A percentile compares a stretch with the other conserved stretches of the same genome.
Conservation (phyloP, 768 basidiomycete genomes). For the Boletus eberwhitei region DNA sequence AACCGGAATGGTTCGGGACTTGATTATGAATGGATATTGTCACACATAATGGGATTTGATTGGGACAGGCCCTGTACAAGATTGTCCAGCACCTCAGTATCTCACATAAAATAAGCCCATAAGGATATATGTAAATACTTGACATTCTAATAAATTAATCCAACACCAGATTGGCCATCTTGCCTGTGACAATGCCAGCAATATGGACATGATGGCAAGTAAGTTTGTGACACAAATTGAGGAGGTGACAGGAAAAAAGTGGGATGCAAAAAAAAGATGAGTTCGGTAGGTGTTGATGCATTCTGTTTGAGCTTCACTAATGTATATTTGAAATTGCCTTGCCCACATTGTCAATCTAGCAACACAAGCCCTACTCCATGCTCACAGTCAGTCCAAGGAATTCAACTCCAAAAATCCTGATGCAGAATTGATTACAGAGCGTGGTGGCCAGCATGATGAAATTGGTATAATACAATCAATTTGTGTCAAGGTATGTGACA, state of each 20-base stretch:
- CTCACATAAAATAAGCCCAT: constrained; percentile 26
- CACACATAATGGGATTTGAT: constrained; percentile 35
- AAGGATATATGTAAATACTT: no score
- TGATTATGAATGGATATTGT: no score
- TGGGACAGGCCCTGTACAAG: constrained; percentile 39
- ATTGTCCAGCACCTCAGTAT: constrained; percentile 28
- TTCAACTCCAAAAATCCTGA: neutral
- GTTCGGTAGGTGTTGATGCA: neutral
- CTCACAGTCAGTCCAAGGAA: neutral
- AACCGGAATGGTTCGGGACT: no score
- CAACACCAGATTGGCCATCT: no score
- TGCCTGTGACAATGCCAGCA: no score
- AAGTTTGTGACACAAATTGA: constrained; percentile 21
- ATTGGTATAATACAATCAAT: neutral
- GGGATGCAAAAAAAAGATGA: neutral
- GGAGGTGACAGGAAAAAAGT: neutral
- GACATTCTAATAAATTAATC: no score
- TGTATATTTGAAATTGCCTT: neutral
- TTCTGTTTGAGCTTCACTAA: no score
- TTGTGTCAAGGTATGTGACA: neutral
- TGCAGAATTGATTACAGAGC: neutral
- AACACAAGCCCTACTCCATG: neutral
- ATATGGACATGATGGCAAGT: constrained; percentile 34
- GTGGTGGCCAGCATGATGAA: neutral
- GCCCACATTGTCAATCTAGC: constrained; percentile 1